Evolutionary conservation across 768 basidiomycete genomes (phyloP).

Genomic region (Pleurotus sapidus): DNA sequence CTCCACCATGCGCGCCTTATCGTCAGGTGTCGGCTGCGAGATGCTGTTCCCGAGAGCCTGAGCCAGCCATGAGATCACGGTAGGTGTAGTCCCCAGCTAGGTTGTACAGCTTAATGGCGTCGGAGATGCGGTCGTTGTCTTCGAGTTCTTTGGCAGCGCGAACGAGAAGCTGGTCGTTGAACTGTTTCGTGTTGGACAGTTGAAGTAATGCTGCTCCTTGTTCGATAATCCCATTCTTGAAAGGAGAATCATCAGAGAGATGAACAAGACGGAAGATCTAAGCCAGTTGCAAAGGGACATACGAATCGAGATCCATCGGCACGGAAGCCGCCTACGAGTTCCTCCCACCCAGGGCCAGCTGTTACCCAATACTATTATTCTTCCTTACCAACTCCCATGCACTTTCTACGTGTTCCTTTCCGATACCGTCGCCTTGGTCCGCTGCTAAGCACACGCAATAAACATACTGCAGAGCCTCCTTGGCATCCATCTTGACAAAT

Average conservation of each 20-base stretch:
- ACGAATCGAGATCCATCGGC: constrained; percentile 89
- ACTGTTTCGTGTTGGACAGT: constrained; percentile 61
- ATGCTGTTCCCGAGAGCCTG: constrained; percentile 84
- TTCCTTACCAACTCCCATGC: constrained; percentile 78
- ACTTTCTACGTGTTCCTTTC: constrained; percentile 80
- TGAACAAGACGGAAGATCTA: background rate
- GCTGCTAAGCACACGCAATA: constrained; percentile 79
- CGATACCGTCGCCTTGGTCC: constrained; percentile 66
- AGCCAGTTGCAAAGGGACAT: constrained; percentile 27
- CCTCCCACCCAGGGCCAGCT: constrained; percentile 84
- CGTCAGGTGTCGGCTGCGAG: constrained; percentile 55
- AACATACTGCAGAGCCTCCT: constrained; percentile 93
- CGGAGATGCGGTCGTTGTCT: constrained; percentile 79
- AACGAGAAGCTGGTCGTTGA: constrained; percentile 79
- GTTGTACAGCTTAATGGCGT: constrained; percentile 95
- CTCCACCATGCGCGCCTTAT: constrained; percentile 68
- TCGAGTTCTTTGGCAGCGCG: constrained; percentile 81
- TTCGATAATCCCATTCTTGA: constrained; percentile 83
- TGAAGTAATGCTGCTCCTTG: constrained; percentile 76
- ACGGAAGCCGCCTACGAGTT: constrained; percentile 90
- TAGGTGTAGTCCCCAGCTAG: constrained; percentile 87
- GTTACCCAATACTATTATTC: constrained; percentile 78
- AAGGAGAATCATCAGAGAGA: background rate
- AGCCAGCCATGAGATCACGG: constrained; percentile 85
- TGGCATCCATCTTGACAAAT: constrained; percentile 90